Evolutionary conservation across 2,329 filamentous ascomycete genomes (phyloP), one percentile per base, ranked within the genome.

Genomic region (Alternaria sp.): DNA sequence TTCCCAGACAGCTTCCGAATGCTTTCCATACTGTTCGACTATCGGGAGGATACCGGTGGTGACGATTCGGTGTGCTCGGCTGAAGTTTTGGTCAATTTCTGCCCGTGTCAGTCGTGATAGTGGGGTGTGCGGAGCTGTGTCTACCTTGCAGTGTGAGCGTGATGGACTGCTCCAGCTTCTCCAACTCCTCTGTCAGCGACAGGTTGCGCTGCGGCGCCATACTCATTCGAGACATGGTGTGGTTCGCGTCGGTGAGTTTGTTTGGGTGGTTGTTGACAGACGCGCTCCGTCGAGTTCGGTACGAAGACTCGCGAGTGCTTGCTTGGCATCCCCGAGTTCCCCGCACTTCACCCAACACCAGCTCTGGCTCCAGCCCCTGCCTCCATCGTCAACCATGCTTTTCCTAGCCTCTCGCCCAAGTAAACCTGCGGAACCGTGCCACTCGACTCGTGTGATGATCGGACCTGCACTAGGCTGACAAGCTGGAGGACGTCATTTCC

Each of bases 1-100:
- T 71, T 98, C 94, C 95, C 95, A 99, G 2, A 99, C 94, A 49
- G 93, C 89, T 64, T 90, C 90, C 2, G 95, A 98, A 75, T 98
- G 91, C 67, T 96, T 93, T 46, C 92, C 92, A 80, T 99, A 99
- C 75, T 96, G 91, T 77, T 98, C 94, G 20, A 99, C 93, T 1
- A 97, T 86, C 1, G 95, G 95, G 3, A 99, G 81, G 56, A 99
- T 97, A 75, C 89, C 96, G 1, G 91, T 90, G 0, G 95, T 98
- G 39, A 99, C 94, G 61, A 99, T 98, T 64, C 93, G 90, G 79
- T 99, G 95, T 30, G 95, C 94, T 75, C 92, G 93, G 81, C 92
- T 97, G 79, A 99, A 99, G 81, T 99, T 99, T 80, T 93, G 91
- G 78, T 99, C 95, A 81, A 99, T 99, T 83, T 99, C 95, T 96